Percentiles rank a stretch among this genome's conserved stretches.
Conservation (phyloP, 495 filamentous ascomycete genomes). For the Penicillium daleae region DNA sequence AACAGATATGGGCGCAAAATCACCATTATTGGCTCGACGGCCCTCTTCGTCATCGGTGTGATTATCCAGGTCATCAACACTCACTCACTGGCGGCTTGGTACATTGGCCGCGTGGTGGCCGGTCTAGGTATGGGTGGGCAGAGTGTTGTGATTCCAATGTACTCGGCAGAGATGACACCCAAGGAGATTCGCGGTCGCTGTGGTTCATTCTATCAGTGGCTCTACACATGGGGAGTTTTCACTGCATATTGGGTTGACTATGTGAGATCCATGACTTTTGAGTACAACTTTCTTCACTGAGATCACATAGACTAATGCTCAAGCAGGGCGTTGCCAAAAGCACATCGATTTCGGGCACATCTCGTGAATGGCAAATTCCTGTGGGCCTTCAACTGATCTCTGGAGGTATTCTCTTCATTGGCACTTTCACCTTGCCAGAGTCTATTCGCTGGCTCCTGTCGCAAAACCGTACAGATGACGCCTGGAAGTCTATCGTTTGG, state of each 20-base stretch:
- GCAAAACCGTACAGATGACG: conserved; percentile 43
- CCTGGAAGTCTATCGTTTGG: conserved; percentile 52
- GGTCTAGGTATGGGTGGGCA: conserved; percentile 61
- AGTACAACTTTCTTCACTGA: neutral
- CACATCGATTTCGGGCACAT: conserved; percentile 60
- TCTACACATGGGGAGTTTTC: conserved; percentile 56
- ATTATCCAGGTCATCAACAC: conserved; percentile 50
- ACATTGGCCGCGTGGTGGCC: conserved; percentile 53
- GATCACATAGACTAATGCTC: neutral
- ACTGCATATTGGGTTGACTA: conserved; percentile 59
- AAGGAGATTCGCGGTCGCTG: conserved; percentile 57
- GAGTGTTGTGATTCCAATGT: conserved; percentile 61
- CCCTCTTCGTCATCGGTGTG: conserved; percentile 50
- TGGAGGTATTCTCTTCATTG: conserved; percentile 49
- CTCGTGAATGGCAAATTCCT: conserved; percentile 57
- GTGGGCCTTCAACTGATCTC: conserved; percentile 56
- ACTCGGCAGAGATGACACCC: conserved; percentile 59
- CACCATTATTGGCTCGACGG: conserved; percentile 46
- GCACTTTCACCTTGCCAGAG: conserved; percentile 52
- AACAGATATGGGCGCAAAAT: conserved; percentile 48
- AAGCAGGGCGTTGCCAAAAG: conserved; percentile 32
- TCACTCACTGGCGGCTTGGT: conserved; percentile 47
- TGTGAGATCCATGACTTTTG: conserved; percentile 22
- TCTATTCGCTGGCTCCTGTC: conserved; percentile 56
- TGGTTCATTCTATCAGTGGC: conserved; percentile 56